Evolutionary conservation across 306 rosid genomes (phyloP).

Genomic region (Cucumis sativus): Cucumber_9930_V3 NC_026659.2:4586001-4586500

Average conservation of each 20-base stretch:
- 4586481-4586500: no score
- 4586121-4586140: not conserved
- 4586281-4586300: no score
- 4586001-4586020: conserved; percentile 59
- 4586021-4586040: conserved; percentile 43
- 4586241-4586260: not conserved
- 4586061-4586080: conserved; percentile 40
- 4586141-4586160: not conserved
- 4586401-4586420: no score
- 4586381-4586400: no score
- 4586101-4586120: conserved; percentile 2
- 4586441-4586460: no score
- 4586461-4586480: no score
- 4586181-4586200: not conserved
- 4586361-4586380: no score
- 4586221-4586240: not conserved
- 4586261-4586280: no score
- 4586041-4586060: conserved; percentile 57
- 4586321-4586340: no score
- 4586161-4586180: not conserved
- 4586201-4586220: not conserved
- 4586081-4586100: conserved; percentile 17
- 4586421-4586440: no score
- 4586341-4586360: no score
- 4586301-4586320: no score